Evolutionary conservation across 2,329 filamentous ascomycete genomes (phyloP).

Genomic region (Botrytis elliptica): DNA sequence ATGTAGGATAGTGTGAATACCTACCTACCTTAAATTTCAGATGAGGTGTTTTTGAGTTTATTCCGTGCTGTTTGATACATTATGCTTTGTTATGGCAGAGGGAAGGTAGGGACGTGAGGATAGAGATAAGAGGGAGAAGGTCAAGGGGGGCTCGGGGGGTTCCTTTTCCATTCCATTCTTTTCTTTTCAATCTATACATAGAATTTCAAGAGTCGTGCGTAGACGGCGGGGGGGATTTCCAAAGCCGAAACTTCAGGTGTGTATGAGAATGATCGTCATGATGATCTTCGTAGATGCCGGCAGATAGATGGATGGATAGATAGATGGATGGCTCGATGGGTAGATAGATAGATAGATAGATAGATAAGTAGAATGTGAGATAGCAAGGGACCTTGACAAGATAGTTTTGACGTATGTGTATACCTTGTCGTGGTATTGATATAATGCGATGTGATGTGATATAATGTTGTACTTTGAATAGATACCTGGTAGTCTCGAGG

Average conservation of each 20-base stretch:
- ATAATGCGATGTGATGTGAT: not conserved
- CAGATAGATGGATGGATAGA: not conserved
- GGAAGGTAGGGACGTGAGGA: not conserved
- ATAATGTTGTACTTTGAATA: not conserved
- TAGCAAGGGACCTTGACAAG: not conserved
- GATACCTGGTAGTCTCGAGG: no score
- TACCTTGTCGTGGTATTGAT: not conserved
- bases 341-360: not conserved
- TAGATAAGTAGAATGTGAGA: not conserved
- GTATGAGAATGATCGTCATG: not conserved
- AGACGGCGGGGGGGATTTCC: not conserved
- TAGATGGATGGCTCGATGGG: not conserved
- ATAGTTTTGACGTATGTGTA: not conserved
- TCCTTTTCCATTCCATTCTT: not conserved
- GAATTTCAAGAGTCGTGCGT: not conserved
- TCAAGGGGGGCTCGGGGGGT: not conserved
- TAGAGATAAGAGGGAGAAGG: not conserved
- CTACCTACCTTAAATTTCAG: not conserved
- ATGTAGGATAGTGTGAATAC: not conserved
- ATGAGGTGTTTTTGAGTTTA: not conserved
- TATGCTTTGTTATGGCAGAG: not conserved
- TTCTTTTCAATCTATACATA: not conserved
- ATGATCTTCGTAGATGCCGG: not conserved
- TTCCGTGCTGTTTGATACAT: not conserved
- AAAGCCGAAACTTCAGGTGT: not conserved